Conservation (phyloP, 2,329 filamentous ascomycete species). For the Incumbomyces delicatus region DNA sequence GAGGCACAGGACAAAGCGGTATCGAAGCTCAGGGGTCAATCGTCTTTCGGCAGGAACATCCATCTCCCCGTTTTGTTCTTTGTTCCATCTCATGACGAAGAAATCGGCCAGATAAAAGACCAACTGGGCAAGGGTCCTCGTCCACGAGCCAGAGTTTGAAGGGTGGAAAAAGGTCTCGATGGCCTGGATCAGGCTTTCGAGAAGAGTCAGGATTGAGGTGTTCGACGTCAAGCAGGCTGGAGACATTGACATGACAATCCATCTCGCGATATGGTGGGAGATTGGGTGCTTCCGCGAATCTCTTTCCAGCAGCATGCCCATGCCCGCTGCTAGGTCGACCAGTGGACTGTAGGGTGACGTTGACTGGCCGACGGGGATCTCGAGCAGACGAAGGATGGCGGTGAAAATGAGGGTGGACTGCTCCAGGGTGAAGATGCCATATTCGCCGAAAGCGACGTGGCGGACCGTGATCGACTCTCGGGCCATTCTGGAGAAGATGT, state of each 20-base stretch:
- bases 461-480: constrained; percentile 68
- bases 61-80: constrained; percentile 85
- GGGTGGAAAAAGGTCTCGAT: constrained; percentile 98
- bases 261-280: constrained; percentile 82
- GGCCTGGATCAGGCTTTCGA: constrained; percentile 87
- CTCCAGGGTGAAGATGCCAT: constrained; percentile 84
- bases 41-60: constrained; percentile 70
- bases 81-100: constrained; percentile 95
- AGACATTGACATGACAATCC: constrained; percentile 87
- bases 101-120: constrained; percentile 90
- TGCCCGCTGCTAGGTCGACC: constrained; percentile 72
- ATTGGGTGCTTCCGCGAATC: constrained; percentile 89
- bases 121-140: constrained; percentile 76
- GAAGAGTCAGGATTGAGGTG: constrained; percentile 69
- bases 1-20: constrained; percentile 77
- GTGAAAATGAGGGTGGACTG: constrained; percentile 92
- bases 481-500: constrained; percentile 78
- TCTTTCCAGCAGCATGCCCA: constrained; percentile 79
- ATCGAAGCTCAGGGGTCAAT: constrained; percentile 72
- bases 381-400: constrained; percentile 73
- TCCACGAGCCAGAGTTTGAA: constrained; percentile 90
- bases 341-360: constrained; percentile 77
- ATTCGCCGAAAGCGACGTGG: constrained; percentile 70
- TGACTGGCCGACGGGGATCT: constrained; percentile 93
- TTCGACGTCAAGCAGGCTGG: constrained; percentile 67